These are phyloP conservation scores for Pochonia chlamydosporia DNA, from an alignment of 2,329 filamentous ascomycete genomes.

Conservation along the genomic window DNA sequence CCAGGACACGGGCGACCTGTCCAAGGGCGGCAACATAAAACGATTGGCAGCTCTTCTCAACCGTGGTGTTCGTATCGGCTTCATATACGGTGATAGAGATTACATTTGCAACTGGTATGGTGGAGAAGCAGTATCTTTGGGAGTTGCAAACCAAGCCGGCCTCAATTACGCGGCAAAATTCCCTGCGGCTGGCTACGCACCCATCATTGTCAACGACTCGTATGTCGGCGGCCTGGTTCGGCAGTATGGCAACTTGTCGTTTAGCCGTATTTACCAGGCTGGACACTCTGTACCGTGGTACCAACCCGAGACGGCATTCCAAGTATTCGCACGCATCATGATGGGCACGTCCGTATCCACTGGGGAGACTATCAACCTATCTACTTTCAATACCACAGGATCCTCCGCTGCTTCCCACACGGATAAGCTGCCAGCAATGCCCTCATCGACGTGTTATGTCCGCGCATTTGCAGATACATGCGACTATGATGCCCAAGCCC, in stretches of 20 bases:
- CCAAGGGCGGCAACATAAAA: slow-evolving; percentile 55
- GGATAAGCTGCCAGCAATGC: slow-evolving; percentile 42
- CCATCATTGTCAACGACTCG: slow-evolving; percentile 61
- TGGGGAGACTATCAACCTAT: slow-evolving; percentile 45
- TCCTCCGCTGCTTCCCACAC: slow-evolving; percentile 44
- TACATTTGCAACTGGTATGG: slow-evolving; percentile 65
- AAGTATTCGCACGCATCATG: slow-evolving; percentile 56
- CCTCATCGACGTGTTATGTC: slow-evolving; percentile 54
- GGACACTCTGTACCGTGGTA: slow-evolving; percentile 58
- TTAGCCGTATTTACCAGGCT: slow-evolving; percentile 60
- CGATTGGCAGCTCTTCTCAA: slow-evolving; percentile 56
- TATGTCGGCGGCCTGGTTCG: slow-evolving; percentile 68
- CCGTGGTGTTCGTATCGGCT: slow-evolving; percentile 59
- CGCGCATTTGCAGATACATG: slow-evolving; percentile 45
- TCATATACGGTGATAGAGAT: slow-evolving; percentile 64
- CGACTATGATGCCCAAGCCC: slow-evolving; percentile 41
- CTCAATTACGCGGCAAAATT: slow-evolving; percentile 49
- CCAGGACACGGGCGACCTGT: slow-evolving; percentile 50
- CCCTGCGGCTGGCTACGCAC: slow-evolving; percentile 61
- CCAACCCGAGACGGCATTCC: slow-evolving; percentile 54
- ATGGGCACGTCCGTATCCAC: slow-evolving; percentile 49
- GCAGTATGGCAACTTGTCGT: slow-evolving; percentile 70
- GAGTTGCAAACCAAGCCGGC: slow-evolving; percentile 45
- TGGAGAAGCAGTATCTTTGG: slow-evolving; percentile 66
- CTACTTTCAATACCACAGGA: slow-evolving; percentile 51